A percentile compares a stretch with the other conserved stretches of the same genome.
These are phyloP conservation scores for Cytauxzoon felis DNA, from an alignment of 169 alveolate species.

Conservation along the genomic window DNA sequence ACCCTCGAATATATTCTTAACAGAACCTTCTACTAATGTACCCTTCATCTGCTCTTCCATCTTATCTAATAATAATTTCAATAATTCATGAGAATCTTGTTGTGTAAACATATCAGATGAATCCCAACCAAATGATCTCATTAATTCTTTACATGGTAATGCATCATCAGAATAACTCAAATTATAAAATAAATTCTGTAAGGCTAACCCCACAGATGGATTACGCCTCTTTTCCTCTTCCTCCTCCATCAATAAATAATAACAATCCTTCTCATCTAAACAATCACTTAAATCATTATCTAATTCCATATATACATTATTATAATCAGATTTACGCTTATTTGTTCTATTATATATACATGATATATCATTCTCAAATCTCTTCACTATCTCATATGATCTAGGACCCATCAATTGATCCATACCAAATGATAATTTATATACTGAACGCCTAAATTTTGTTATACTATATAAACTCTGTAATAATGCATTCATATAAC, in stretches of 20 bases:
- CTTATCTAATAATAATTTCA: constrained; percentile 87
- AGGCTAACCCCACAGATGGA: constrained; percentile 78
- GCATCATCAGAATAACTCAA: constrained; percentile 86
- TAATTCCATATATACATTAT: constrained; percentile 13
- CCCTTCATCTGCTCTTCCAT: constrained; percentile 95
- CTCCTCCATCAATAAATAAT: constrained; percentile 74
- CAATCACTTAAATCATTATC: background rate
- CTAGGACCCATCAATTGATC: constrained; percentile 59
- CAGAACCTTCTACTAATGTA: constrained; percentile 92
- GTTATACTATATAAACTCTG: constrained; percentile 95
- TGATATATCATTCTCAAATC: constrained; percentile 20
- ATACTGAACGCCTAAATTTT: constrained; percentile 90
- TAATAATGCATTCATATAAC: constrained; percentile 98
- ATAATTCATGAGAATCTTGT: constrained; percentile 95
- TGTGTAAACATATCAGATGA: constrained; percentile 92
- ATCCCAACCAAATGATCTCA: constrained; percentile 95
- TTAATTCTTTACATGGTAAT: constrained; percentile 84
- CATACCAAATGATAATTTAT: constrained; percentile 70
- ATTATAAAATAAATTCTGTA: constrained; percentile 90
- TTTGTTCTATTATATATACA: constrained; percentile 7
- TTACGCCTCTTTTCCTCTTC: constrained; percentile 76
- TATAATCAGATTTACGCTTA: constrained; percentile 17
- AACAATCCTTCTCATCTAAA: constrained; percentile 67
- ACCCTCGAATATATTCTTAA: constrained; percentile 91
- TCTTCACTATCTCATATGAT: constrained; percentile 43